Evolutionary conservation across 805 yeast genomes (phyloP).

Genomic region (Kockiozyma suomiensis): DNA sequence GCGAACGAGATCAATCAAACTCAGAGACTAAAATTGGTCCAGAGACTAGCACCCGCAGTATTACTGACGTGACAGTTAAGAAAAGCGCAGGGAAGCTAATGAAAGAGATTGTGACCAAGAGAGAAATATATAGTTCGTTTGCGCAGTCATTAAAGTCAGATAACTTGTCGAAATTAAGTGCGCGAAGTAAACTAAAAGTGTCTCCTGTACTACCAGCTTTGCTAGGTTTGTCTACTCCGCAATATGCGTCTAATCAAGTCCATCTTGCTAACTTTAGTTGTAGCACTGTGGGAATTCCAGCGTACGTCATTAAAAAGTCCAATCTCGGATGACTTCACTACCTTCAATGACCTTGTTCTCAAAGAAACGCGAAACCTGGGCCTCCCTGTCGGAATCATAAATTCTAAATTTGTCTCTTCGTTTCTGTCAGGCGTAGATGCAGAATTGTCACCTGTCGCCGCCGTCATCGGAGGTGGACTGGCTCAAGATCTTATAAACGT

Average conservation of each 20-base stretch:
- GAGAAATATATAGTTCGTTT: slow-evolving; percentile 37
- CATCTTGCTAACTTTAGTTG: slow-evolving; percentile 15
- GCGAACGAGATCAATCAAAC: slow-evolving; percentile 55
- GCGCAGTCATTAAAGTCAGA: slow-evolving; percentile 20
- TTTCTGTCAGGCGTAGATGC: slow-evolving; percentile 47
- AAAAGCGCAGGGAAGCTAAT: slow-evolving; percentile 37
- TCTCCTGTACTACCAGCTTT: slow-evolving; percentile 57
- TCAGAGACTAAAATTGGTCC: slow-evolving; percentile 57
- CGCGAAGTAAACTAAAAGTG: slow-evolving; percentile 49
- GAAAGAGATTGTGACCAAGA: slow-evolving; percentile 37
- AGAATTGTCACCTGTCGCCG: slow-evolving; percentile 81
- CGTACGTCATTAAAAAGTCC: background rate
- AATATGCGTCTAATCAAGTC: no score
- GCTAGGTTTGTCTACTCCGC: slow-evolving; percentile 7
- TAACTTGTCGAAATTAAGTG: slow-evolving; percentile 32
- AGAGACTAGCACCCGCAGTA: slow-evolving; percentile 48
- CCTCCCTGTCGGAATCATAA: slow-evolving; percentile 51
- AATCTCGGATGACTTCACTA: background rate
- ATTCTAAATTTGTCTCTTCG: slow-evolving; percentile 43
- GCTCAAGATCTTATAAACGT: slow-evolving; percentile 90
- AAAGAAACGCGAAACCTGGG: slow-evolving; percentile 43
- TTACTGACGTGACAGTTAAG: slow-evolving; percentile 45
- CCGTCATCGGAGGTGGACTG: slow-evolving; percentile 84
- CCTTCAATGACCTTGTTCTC: slow-evolving; percentile 19
- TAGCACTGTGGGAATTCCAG: slow-evolving; percentile 57